Conservation (phyloP, 2,329 filamentous ascomycete genomes). For the Daldinia eschscholtzii region DNA sequence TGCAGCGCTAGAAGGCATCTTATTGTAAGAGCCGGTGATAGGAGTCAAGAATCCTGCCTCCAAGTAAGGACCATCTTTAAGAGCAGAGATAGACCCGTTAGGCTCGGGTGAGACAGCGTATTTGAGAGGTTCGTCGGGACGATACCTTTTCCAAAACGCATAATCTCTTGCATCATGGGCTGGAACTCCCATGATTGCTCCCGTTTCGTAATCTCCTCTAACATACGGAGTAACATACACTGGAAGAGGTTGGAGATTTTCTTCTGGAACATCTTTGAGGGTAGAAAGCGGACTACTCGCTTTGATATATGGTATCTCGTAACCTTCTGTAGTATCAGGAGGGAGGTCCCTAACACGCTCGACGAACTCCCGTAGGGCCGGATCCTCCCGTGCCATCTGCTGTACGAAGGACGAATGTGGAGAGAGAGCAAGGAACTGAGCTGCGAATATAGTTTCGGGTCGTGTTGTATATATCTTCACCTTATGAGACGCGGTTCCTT, state of each 20-base stretch:
- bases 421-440: conserved; percentile 85
- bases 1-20: conserved; percentile 72
- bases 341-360: conserved; percentile 69
- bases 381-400: conserved; percentile 69
- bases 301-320: conserved; percentile 70
- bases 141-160: conserved; percentile 82
- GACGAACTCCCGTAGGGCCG: conserved; percentile 75
- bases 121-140: conserved; percentile 69
- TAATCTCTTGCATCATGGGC: conserved; percentile 85
- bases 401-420: conserved; percentile 77
- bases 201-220: conserved; percentile 85
- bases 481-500: conserved; percentile 55
- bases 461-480: conserved; percentile 86
- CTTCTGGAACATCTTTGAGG: conserved; percentile 63
- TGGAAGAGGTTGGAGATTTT: conserved; percentile 71
- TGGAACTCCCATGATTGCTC: conserved; percentile 92
- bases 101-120: conserved; percentile 70
- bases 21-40: conserved; percentile 73
- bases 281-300: conserved; percentile 76
- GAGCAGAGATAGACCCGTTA: conserved; percentile 60
- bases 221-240: conserved; percentile 89
- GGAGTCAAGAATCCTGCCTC: conserved; percentile 76
- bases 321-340: conserved; percentile 73
- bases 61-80: conserved; percentile 68
- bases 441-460: conserved; percentile 87